Evolutionary conservation across 495 filamentous ascomycete species (phyloP).

Genomic region (Extremus antarcticus): DNA sequence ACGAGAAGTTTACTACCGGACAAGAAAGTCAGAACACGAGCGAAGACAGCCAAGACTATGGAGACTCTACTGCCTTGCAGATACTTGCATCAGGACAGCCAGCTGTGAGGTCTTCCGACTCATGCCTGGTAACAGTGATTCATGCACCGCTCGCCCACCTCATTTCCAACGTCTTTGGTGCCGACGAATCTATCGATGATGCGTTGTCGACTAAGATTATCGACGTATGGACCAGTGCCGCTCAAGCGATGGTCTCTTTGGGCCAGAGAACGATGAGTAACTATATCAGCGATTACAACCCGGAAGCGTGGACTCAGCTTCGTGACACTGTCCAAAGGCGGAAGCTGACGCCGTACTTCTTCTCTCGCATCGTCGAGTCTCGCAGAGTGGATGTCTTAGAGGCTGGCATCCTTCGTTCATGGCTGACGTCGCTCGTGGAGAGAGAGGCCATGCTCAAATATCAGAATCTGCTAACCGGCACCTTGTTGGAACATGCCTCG

Average conservation of each 20-base stretch:
- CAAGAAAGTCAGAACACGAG: slow-evolving; percentile 19
- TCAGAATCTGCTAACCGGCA: slow-evolving; percentile 50
- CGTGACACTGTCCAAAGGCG: slow-evolving; percentile 52
- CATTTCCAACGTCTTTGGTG: slow-evolving; percentile 59
- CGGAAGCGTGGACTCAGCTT: slow-evolving; percentile 51
- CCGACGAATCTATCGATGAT: slow-evolving; percentile 49
- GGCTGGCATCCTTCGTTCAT: slow-evolving; percentile 42
- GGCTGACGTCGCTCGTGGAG: slow-evolving; percentile 54
- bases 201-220: slow-evolving; percentile 38
- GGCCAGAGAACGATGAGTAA: slow-evolving; percentile 42
- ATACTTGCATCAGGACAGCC: slow-evolving; percentile 19
- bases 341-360: slow-evolving; percentile 52
- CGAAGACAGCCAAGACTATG: slow-evolving; percentile 69
- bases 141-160: slow-evolving; percentile 45
- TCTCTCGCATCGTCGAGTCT: slow-evolving; percentile 37
- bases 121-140: slow-evolving; percentile 29
- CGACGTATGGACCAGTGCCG: slow-evolving; percentile 29
- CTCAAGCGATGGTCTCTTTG: slow-evolving; percentile 24
- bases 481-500: slow-evolving; percentile 41
- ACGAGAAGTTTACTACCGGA: neutral
- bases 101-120: slow-evolving; percentile 20
- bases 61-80: slow-evolving; percentile 49
- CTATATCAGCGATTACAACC: slow-evolving; percentile 46
- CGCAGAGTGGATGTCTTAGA: slow-evolving; percentile 28
- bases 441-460: slow-evolving; percentile 55